Percentiles rank a stretch among this genome's conserved stretches.
These are phyloP conservation scores for Setaria viridis DNA, from an alignment of 202 grass and related monocot genomes.

Conservation along the genomic window DNA sequence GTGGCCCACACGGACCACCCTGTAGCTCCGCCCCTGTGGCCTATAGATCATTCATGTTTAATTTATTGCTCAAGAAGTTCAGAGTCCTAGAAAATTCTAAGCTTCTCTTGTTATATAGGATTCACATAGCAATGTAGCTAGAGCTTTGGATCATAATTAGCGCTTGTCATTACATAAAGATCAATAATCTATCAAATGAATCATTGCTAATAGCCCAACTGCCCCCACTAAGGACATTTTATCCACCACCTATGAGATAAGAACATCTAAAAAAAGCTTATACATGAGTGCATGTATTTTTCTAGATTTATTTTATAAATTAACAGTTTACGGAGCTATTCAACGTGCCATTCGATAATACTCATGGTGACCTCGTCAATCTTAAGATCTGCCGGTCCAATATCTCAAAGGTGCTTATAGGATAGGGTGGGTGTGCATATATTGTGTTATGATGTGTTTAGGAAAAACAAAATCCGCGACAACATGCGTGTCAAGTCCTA, in stretches of 20 bases:
- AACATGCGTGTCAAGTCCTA: background rate
- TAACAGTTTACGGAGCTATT: too few relatives aligned
- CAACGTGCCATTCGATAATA: too few relatives aligned
- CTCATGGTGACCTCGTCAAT: too few relatives aligned
- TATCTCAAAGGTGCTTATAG: too few relatives aligned
- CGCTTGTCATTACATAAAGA: background rate
- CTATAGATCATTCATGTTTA: background rate
- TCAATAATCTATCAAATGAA: background rate
- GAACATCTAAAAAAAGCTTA: background rate
- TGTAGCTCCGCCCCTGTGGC: too few relatives aligned
- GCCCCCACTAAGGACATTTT: background rate
- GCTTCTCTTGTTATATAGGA: background rate
- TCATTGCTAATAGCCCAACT: background rate
- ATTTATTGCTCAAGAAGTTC: background rate
- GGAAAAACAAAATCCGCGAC: background rate
- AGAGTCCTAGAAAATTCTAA: background rate
- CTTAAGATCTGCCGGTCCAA: too few relatives aligned
- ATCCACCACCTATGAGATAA: background rate
- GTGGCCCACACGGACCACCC: too few relatives aligned
- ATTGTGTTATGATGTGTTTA: too few relatives aligned
- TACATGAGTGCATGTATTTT: too few relatives aligned
- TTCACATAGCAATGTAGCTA: background rate
- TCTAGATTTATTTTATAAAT: too few relatives aligned
- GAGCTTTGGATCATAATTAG: background rate
- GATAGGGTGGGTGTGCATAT: too few relatives aligned